These are phyloP conservation scores for Austroboletus novae-zelandiae DNA, from an alignment of 1,284 basidiomycete species.

Conservation along the genomic window DNA sequence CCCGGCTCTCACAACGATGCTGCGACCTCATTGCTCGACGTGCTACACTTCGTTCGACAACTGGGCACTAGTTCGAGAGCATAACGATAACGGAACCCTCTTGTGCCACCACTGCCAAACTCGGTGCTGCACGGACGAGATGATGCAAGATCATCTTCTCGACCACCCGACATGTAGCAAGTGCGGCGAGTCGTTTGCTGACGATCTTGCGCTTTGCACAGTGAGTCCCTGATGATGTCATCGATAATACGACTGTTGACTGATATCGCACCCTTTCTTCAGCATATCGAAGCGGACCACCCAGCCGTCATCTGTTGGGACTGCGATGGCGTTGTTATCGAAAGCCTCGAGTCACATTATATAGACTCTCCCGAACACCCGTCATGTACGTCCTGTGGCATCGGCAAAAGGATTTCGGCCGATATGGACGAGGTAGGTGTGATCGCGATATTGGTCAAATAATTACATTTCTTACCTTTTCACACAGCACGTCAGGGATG, in stretches of 20 bases:
- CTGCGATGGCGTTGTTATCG: slow-evolving; percentile 26
- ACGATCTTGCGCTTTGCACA: slow-evolving; percentile 19
- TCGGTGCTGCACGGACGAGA: slow-evolving; percentile 26
- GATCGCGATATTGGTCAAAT: not conserved
- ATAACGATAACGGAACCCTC: slow-evolving; percentile 15
- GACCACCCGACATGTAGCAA: slow-evolving; percentile 25
- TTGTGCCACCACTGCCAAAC: slow-evolving; percentile 20
- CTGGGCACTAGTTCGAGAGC: slow-evolving; percentile 13
- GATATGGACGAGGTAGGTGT: slow-evolving; percentile 26
- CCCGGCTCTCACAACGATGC: slow-evolving; percentile 2
- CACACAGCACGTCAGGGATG: slow-evolving; percentile 20
- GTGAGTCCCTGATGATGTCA: slow-evolving; percentile 20
- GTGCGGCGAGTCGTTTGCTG: slow-evolving; percentile 20
- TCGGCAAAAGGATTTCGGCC: slow-evolving; percentile 12
- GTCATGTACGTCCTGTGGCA: slow-evolving; percentile 21
- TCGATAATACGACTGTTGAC: slow-evolving; percentile 13
- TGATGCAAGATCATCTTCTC: slow-evolving; percentile 28
- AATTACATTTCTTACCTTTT: slow-evolving; percentile 6
- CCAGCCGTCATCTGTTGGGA: slow-evolving; percentile 31
- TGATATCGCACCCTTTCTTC: not conserved
- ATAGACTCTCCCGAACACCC: slow-evolving; percentile 27
- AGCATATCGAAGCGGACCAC: slow-evolving; percentile 26
- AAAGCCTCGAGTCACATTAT: slow-evolving; percentile 26
- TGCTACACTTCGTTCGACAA: slow-evolving; percentile 27
- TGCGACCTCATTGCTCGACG: slow-evolving; percentile 19